These are phyloP conservation scores for Artemisia tridentata DNA, from an alignment of 129 eudicot species.

Conservation along the genomic window DNA sequence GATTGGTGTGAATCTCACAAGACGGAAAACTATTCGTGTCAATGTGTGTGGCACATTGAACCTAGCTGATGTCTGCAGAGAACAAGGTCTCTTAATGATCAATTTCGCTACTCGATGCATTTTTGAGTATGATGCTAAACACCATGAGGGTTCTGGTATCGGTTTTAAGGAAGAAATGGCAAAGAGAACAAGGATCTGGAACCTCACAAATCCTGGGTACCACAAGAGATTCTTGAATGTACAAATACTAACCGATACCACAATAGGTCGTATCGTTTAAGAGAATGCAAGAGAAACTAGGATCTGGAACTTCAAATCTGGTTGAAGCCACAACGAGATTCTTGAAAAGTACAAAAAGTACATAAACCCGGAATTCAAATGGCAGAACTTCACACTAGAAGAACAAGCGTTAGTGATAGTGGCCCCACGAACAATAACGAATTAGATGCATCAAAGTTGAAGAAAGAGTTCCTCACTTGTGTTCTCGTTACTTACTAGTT, in stretches of 20 bases:
- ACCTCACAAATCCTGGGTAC: no score
- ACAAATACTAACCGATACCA: no score
- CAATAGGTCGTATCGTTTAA: no score
- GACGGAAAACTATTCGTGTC: constrained; percentile 78
- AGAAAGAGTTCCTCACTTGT: constrained; percentile 59
- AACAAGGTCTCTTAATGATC: constrained; percentile 75
- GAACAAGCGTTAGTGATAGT: constrained; percentile 93
- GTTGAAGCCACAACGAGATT: constrained; percentile 92
- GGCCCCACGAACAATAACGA: constrained; percentile 89
- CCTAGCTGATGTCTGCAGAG: constrained; percentile 89
- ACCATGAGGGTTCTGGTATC: constrained; percentile 89
- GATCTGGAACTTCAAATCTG: constrained; percentile 94
- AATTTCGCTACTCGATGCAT: constrained; percentile 97
- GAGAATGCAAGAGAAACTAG: no score
- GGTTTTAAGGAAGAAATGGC: constrained; percentile 99
- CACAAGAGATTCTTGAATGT: no score
- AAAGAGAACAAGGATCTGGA: constrained; percentile 65
- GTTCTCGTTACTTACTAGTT: constrained; percentile 20
- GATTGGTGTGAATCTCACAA: constrained; percentile 98
- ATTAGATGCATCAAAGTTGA: constrained; percentile 85
- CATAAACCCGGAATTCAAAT: constrained; percentile 68
- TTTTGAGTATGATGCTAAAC: constrained; percentile 83
- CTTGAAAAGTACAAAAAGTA: constrained; percentile 86
- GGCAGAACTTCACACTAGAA: constrained; percentile 79
- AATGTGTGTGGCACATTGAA: constrained; percentile 88